These are phyloP conservation scores for Zizania latifolia DNA, from an alignment of 176 grass and related monocot genomes.

Conservation along the genomic window DNA sequence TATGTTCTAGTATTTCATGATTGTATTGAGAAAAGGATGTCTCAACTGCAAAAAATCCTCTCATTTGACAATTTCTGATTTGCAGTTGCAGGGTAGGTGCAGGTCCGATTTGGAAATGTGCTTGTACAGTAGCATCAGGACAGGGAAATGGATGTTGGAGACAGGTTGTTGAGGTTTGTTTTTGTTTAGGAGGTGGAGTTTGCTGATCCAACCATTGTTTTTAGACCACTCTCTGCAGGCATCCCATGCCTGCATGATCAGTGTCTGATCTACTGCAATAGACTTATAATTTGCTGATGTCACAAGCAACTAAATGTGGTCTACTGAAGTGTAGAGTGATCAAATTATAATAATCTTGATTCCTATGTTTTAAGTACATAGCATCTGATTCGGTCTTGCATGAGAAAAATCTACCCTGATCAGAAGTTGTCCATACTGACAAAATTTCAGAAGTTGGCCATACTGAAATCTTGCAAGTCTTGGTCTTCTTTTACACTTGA, in stretches of 20 bases:
- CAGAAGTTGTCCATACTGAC: background rate
- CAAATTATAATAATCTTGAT: background rate
- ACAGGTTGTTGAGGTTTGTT: background rate
- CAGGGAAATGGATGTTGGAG: background rate
- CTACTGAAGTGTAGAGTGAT: background rate
- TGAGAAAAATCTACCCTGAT: too few relatives aligned
- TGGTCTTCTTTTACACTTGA: too few relatives aligned
- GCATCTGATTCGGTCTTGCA: too few relatives aligned
- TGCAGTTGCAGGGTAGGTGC: background rate
- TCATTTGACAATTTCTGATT: background rate
- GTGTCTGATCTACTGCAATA: background rate
- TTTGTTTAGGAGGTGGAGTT: background rate
- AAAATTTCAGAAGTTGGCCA: background rate
- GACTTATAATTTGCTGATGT: background rate
- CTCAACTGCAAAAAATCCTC: constrained; percentile 16
- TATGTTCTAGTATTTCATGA: background rate
- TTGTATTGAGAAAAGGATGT: constrained; percentile 35
- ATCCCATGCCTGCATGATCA: background rate
- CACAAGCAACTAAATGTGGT: background rate
- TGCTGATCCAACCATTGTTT: background rate
- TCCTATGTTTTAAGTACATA: too few relatives aligned
- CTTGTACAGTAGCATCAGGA: constrained; percentile 8
- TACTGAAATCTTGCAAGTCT: background rate
- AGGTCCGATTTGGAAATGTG: constrained; percentile 11
- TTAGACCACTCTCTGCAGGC: background rate